Conservation (phyloP, 1,139 yeast species). For the Nakaseomyces sp. region DNA sequence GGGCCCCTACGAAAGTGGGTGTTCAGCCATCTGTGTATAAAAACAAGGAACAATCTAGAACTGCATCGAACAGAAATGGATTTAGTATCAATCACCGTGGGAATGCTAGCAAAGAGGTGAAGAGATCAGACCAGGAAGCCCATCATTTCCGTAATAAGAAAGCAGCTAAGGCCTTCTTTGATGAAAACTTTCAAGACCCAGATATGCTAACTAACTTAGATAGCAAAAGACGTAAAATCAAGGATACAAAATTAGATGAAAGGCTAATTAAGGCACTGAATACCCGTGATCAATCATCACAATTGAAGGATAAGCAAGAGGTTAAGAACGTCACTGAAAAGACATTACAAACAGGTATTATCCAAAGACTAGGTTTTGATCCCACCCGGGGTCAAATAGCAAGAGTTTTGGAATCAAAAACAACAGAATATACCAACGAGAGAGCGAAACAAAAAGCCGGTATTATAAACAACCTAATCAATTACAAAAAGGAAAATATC, state of each 20-base stretch:
- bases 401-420: conserved; percentile 17
- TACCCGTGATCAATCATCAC: conserved; percentile 7
- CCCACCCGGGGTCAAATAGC: conserved; percentile 35
- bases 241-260: conserved; percentile 15
- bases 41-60: conserved; percentile 8
- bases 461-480: conserved; percentile 27
- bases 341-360: conserved; percentile 35
- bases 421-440: conserved; percentile 8
- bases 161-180: conserved; percentile 42
- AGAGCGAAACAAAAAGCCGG: conserved; percentile 19
- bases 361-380: conserved; percentile 44
- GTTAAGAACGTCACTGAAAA: conserved; percentile 27
- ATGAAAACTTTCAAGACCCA: conserved; percentile 42
- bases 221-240: conserved; percentile 26
- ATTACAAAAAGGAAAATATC: conserved; percentile 30
- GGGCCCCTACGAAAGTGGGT: conserved; percentile 38
- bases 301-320: conserved; percentile 11
- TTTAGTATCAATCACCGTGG: conserved; percentile 15
- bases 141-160: conserved; percentile 34
- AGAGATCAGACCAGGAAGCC: conserved; percentile 20
- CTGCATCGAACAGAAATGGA: conserved; percentile 6
- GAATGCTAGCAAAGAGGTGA: conserved; percentile 13
- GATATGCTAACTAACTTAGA: conserved; percentile 35
- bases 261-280: conserved; percentile 13
- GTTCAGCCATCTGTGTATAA: conserved; percentile 33